Conservation (phyloP, 2,329 filamentous ascomycete species). For the Coniochaeta hoffmannii region DNA sequence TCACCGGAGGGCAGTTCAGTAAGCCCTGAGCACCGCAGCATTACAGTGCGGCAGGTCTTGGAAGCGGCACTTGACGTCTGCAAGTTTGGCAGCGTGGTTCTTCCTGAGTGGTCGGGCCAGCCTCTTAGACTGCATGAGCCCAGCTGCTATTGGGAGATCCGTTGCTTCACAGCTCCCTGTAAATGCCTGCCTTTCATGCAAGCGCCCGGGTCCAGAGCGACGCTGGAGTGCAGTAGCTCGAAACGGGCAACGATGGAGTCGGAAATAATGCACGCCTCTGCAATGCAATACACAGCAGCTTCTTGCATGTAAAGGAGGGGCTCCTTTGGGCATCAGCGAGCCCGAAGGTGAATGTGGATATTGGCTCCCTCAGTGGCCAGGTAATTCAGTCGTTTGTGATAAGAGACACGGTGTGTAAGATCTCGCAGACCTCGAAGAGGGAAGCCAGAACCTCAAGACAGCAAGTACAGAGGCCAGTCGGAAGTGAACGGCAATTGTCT, state of each 20-base stretch:
- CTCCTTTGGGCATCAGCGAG: conserved; percentile 3
- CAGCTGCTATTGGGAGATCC: conserved; percentile 11
- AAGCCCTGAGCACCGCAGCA: conserved; percentile 6
- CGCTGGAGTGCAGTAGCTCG: background rate
- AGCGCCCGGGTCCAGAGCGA: background rate
- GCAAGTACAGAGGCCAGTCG: background rate
- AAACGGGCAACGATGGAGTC: background rate
- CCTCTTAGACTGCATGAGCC: conserved; percentile 1
- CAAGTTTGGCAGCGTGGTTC: conserved; percentile 14
- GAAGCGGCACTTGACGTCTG: conserved; percentile 5
- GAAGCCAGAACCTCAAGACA: background rate
- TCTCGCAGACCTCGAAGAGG: background rate
- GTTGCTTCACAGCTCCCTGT: background rate
- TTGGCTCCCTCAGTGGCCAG: background rate
- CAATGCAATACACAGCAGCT: background rate
- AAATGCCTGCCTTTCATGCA: conserved; percentile 1
- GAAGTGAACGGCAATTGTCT: background rate
- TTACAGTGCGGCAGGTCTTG: conserved; percentile 1
- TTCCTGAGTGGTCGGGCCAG: conserved; percentile 15
- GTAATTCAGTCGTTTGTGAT: background rate
- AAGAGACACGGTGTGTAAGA: background rate
- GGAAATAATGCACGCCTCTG: background rate
- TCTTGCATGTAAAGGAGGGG: background rate
- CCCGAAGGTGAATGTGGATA: background rate
- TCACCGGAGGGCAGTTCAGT: conserved; percentile 9